Conservation (phyloP, 2,329 filamentous ascomycete genomes). For the Metarhizium rileyi region DNA sequence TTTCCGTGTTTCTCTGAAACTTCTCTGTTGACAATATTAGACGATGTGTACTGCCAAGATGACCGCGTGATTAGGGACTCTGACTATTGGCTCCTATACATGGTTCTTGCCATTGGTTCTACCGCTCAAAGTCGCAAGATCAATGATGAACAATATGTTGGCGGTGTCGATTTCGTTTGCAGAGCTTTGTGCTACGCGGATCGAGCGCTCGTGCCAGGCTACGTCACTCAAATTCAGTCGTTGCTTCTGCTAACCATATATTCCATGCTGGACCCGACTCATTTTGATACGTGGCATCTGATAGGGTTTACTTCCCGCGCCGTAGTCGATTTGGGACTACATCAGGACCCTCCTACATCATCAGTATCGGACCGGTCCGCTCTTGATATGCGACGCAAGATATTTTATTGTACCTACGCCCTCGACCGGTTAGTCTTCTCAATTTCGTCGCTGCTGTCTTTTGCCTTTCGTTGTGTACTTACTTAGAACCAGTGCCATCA, state of each 20-base stretch:
- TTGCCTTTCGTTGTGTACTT: slow-evolving; percentile 7
- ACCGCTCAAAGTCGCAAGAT: slow-evolving; percentile 61
- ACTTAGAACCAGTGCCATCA: slow-evolving; percentile 57
- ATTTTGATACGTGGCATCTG: slow-evolving; percentile 90
- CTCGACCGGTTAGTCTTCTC: slow-evolving; percentile 68
- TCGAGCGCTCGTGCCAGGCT: slow-evolving; percentile 74
- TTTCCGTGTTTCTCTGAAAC: slow-evolving; percentile 79
- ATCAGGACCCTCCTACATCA: slow-evolving; percentile 76
- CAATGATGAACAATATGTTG: slow-evolving; percentile 52
- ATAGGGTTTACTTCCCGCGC: slow-evolving; percentile 84
- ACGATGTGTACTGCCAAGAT: slow-evolving; percentile 69
- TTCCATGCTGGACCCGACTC: slow-evolving; percentile 77
- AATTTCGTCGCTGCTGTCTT: neutral
- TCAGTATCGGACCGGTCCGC: slow-evolving; percentile 56
- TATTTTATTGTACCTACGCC: slow-evolving; percentile 86
- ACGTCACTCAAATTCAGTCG: slow-evolving; percentile 77
- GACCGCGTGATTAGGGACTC: slow-evolving; percentile 52
- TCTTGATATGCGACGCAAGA: slow-evolving; percentile 68
- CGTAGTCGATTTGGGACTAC: slow-evolving; percentile 80
- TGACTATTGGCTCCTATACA: slow-evolving; percentile 79
- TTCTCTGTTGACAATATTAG: slow-evolving; percentile 64
- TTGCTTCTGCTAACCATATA: slow-evolving; percentile 81
- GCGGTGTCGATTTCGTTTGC: slow-evolving; percentile 46
- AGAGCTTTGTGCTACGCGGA: slow-evolving; percentile 70
- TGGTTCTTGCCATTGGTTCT: slow-evolving; percentile 80